These are phyloP conservation scores for Coprinopsis marcescibilis DNA, from an alignment of 768 basidiomycete genomes.

Conservation along the genomic window DNA sequence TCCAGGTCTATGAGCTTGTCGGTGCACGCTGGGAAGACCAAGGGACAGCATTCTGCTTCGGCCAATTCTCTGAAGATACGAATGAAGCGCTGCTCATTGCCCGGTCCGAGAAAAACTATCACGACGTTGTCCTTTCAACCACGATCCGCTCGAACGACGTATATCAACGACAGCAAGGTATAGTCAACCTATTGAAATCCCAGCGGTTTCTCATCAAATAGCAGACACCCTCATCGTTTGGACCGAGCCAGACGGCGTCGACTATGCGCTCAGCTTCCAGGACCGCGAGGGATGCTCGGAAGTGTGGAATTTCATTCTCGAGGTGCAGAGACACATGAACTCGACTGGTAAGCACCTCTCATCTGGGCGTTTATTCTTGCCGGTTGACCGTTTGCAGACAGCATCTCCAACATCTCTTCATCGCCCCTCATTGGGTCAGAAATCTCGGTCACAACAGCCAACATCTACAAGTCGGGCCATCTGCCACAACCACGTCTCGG, in stretches of 20 bases:
- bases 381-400: conserved; percentile 30
- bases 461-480: conserved; percentile 65
- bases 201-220: background rate
- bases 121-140: conserved; percentile 71
- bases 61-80: conserved; percentile 72
- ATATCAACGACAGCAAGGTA: conserved; percentile 84
- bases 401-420: conserved; percentile 45
- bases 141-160: conserved; percentile 78
- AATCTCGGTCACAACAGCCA: conserved; percentile 51
- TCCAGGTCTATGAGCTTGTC: conserved; percentile 89
- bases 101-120: conserved; percentile 70
- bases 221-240: conserved; percentile 97
- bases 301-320: conserved; percentile 95
- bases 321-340: conserved; percentile 84
- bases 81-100: conserved; percentile 80
- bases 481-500: conserved; percentile 74
- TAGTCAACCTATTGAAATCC: background rate
- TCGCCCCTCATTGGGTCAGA: conserved; percentile 59
- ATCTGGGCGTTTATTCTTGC: conserved; percentile 6
- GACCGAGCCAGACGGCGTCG: conserved; percentile 93
- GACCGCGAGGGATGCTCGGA: conserved; percentile 93
- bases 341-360: conserved; percentile 41
- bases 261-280: conserved; percentile 96
- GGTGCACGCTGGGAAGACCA: conserved; percentile 92
- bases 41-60: conserved; percentile 95